Evolutionary conservation across 2,329 filamentous ascomycete species (phyloP).

Genomic region (Pseudogymnoascus sp.): DNA sequence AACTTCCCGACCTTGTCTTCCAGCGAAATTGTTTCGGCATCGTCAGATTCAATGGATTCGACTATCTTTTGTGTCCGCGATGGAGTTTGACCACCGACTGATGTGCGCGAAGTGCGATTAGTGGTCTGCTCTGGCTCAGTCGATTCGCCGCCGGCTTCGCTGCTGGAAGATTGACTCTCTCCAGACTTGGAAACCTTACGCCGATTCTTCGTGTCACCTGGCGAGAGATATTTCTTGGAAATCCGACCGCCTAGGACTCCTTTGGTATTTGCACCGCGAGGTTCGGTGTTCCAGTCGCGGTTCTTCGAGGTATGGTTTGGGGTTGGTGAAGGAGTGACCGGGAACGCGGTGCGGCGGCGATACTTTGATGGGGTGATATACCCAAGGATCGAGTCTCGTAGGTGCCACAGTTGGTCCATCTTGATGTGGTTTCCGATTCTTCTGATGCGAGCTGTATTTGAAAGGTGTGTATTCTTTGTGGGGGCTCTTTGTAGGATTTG

Average conservation of each 20-base stretch:
- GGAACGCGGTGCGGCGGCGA: slow-evolving; percentile 24
- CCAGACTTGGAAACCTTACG: not conserved
- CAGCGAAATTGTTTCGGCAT: slow-evolving; percentile 10
- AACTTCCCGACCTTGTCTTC: slow-evolving; percentile 24
- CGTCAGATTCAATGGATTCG: slow-evolving; percentile 10
- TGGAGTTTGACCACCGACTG: slow-evolving; percentile 9
- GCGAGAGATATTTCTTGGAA: slow-evolving; percentile 17
- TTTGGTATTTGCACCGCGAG: slow-evolving; percentile 12
- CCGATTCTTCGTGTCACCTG: slow-evolving; percentile 17
- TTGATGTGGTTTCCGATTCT: not conserved
- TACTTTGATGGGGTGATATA: slow-evolving; percentile 26
- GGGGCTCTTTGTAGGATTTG: not conserved
- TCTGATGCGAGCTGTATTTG: not conserved
- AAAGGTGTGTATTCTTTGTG: not conserved
- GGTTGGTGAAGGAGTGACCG: not conserved
- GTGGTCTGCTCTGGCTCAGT: not conserved
- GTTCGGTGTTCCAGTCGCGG: not conserved
- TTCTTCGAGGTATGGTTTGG: slow-evolving; percentile 13
- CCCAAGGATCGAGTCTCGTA: slow-evolving; percentile 24
- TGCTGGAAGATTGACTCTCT: not conserved
- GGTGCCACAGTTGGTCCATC: slow-evolving; percentile 19
- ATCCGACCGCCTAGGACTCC: slow-evolving; percentile 13
- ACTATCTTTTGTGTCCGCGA: slow-evolving; percentile 1
- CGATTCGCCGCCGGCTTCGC: slow-evolving; percentile 13
- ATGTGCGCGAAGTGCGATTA: slow-evolving; percentile 4